Conservation (phyloP, 345 rosid species). For the Mallotus nudiflorus region DNA sequence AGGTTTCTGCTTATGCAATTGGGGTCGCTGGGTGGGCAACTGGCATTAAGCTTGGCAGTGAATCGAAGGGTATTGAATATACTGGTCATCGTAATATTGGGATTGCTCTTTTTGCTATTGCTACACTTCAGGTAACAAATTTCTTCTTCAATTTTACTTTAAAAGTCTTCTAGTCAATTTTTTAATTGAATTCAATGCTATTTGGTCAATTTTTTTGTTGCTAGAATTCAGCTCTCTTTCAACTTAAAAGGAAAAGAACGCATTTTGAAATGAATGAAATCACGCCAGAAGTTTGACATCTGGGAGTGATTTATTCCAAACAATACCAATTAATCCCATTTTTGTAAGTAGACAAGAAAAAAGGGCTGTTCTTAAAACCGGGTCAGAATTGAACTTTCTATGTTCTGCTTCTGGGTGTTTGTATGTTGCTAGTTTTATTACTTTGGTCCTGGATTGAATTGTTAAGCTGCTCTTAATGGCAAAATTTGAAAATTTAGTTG, state of each 20-base stretch:
- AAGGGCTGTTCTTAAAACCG: neutral
- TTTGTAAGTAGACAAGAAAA: neutral
- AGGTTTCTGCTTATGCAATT: slow-evolving; percentile 62
- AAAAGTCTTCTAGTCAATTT: too few relatives aligned
- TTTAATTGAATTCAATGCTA: too few relatives aligned
- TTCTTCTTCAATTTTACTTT: neutral
- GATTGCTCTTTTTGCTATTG: slow-evolving; percentile 62
- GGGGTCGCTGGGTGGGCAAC: slow-evolving; percentile 94
- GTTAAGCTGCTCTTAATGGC: neutral
- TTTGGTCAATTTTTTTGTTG: neutral
- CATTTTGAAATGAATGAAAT: too few relatives aligned
- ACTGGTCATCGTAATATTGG: slow-evolving; percentile 63
- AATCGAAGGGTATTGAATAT: slow-evolving; percentile 48
- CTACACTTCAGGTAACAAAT: slow-evolving; percentile 78
- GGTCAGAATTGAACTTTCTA: neutral
- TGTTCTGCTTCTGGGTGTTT: too few relatives aligned
- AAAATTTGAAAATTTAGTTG: neutral
- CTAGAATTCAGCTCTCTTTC: too few relatives aligned
- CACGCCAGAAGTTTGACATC: too few relatives aligned
- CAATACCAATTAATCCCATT: too few relatives aligned
- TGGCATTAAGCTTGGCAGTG: slow-evolving; percentile 80
- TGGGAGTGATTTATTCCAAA: too few relatives aligned
- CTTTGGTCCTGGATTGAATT: slow-evolving; percentile 4
- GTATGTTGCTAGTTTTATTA: neutral
- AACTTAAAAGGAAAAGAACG: too few relatives aligned